Conservation (phyloP, 192 early-diverging fungal species). For the Backusella circina region DNA sequence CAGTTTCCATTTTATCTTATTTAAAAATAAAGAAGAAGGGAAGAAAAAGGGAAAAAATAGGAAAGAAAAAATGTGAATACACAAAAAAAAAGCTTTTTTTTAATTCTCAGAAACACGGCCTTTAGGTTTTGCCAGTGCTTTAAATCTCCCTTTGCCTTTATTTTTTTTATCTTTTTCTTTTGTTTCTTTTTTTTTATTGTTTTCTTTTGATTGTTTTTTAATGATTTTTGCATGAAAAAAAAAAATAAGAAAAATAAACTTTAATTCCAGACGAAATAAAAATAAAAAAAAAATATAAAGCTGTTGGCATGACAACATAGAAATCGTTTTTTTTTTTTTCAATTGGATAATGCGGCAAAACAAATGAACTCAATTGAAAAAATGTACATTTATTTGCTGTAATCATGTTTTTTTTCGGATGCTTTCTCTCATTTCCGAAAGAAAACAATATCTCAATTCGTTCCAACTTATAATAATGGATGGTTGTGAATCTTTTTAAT, state of each 20-base stretch:
- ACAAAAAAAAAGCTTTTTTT: neutral
- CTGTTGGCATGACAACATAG: neutral
- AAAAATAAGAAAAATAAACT: neutral
- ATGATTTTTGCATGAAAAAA: neutral
- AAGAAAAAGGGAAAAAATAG: neutral
- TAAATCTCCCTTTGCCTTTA: neutral
- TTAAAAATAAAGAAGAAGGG: neutral
- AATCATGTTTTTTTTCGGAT: neutral
- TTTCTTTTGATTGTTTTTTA: neutral
- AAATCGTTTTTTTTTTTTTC: neutral
- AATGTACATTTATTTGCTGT: neutral
- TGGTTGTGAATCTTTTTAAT: neutral
- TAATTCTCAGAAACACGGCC: neutral
- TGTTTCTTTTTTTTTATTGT: neutral
- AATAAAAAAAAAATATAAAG: neutral
- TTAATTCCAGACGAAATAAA: neutral
- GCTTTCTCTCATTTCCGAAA: neutral
- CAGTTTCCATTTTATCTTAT: conserved; percentile 44
- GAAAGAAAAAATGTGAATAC: conserved; percentile 1
- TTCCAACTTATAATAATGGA: neutral
- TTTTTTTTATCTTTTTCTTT: neutral
- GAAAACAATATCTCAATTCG: neutral
- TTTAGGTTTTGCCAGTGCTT: neutral
- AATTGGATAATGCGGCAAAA: neutral
- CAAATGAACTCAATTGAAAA: neutral